A percentile compares a stretch with the other conserved stretches of the same genome.
phyloP scores from a whole-genome alignment of 2,329 filamentous ascomycete species.

The Monosporascus sp. region DNA sequence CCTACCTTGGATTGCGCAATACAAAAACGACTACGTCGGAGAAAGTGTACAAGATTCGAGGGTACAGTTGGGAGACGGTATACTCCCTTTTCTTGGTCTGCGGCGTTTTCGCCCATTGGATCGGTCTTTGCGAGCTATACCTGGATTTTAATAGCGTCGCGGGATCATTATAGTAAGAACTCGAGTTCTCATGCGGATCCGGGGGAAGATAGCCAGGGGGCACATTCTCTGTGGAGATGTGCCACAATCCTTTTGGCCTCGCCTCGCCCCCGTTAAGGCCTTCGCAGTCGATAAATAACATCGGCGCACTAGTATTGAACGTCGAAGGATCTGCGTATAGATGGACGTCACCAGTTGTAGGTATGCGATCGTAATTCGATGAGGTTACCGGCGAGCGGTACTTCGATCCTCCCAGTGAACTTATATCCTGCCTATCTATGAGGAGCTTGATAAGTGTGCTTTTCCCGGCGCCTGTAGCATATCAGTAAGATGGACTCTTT shows the following conservation, averaged over 20 bases:
- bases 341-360: conserved; percentile 47
- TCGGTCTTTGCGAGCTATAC: conserved; percentile 16
- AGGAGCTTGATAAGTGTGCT: conserved; percentile 45
- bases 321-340: conserved; percentile 45
- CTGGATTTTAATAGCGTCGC: background rate
- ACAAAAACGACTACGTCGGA: conserved; percentile 41
- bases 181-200: background rate
- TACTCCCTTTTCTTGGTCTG: conserved; percentile 31
- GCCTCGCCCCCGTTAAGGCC: conserved; percentile 45
- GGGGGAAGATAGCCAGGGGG: background rate
- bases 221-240: conserved; percentile 1
- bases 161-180: background rate
- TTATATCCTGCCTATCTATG: conserved; percentile 31
- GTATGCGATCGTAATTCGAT: conserved; percentile 32
- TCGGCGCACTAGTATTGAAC: conserved; percentile 30
- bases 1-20: conserved; percentile 31
- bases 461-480: conserved; percentile 37
- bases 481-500: background rate
- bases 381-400: conserved; percentile 41
- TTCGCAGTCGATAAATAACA: conserved; percentile 48
- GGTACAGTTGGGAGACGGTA: conserved; percentile 36
- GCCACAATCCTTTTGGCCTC: conserved; percentile 24
- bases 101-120: conserved; percentile 30
- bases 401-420: conserved; percentile 20
- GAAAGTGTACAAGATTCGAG: conserved; percentile 40